phyloP scores from a whole-genome alignment of 495 filamentous ascomycete species.

The Neurospora pannonica region DNA sequence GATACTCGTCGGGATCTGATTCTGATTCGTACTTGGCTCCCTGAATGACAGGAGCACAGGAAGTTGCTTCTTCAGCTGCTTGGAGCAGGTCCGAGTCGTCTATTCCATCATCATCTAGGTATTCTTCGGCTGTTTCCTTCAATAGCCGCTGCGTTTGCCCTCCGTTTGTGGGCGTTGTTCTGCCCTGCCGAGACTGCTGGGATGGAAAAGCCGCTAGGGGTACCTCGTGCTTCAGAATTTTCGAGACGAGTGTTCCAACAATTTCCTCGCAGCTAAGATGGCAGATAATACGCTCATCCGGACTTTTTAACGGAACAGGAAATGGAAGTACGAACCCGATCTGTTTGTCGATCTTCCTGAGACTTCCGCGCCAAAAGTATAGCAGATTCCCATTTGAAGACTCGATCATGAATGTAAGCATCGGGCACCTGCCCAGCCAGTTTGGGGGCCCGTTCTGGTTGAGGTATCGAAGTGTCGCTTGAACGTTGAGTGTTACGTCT shows the following conservation, averaged over 20 bases:
- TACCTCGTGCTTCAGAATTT: conserved; percentile 53
- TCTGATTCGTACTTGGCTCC: neutral
- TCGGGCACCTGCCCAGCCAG: conserved; percentile 54
- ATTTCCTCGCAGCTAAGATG: conserved; percentile 84
- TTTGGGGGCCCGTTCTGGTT: conserved; percentile 54
- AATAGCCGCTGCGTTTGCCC: neutral
- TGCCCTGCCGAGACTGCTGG: neutral
- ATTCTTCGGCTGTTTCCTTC: neutral
- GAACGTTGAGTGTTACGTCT: conserved; percentile 49
- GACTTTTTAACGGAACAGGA: conserved; percentile 42
- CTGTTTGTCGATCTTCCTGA: conserved; percentile 51
- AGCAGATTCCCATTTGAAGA: conserved; percentile 63
- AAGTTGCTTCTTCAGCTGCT: conserved; percentile 10
- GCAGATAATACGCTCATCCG: conserved; percentile 54
- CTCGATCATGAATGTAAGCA: conserved; percentile 68
- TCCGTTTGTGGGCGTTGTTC: neutral
- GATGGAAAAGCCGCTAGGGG: conserved; percentile 45
- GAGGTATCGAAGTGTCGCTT: conserved; percentile 59
- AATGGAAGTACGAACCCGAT: conserved; percentile 52
- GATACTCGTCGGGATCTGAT: conserved; percentile 16
- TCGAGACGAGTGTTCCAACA: conserved; percentile 65
- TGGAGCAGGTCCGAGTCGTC: conserved; percentile 18
- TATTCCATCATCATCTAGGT: conserved; percentile 11
- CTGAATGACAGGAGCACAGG: neutral
- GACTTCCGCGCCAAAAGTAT: conserved; percentile 70